Base-by-base conservation (phyloP, 73 alveolate species). In the Blepharisma japonicum region DNA sequence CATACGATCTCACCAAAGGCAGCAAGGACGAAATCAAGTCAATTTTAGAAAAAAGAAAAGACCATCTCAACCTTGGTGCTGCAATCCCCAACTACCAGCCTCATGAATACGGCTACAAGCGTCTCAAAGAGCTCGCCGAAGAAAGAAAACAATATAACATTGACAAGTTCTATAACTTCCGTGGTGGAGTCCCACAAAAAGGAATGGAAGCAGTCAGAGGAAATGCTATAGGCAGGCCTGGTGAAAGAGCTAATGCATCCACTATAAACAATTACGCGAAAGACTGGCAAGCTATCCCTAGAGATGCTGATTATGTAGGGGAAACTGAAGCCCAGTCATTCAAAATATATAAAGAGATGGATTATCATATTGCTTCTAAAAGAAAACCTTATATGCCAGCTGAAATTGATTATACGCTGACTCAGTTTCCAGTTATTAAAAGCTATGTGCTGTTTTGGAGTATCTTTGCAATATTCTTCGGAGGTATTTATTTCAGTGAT, bases 111-210 rank as follows among this genome's bases (percentile, higher is more conserved):
- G 80, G 68, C 32, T 47, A 70, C 42, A 23, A 45, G 42, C 18
- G 80, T 2, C 11, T 70, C 55, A 39, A 70, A 70, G 80, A 70
- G 27, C 66, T 70, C 14, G 80, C 80, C 0, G 80, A 70, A 45
- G 80, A 70, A 25, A 9, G 80, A 4, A 70, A 70, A 70, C 0
- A n/a, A n/a, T 70, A 14, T 45, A 70, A 70, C 39, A 0, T 70
- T 54, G 80, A 70, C 66, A 70, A 39, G 14, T 70, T 70, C 61
- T 45, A 70, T 45, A 70, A 45, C n/a, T 70, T 14, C 27, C 18
- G 61, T 14, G 80, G 80, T 18, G 80, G 80, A n/a, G 32, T 70
- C 14, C 80, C 80, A 18, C 32, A n/a, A 70, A 70, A 70, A 45
- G 55, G 27, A 7, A 8, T 11, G n/a, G 66, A 54, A 18, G 66